Conservation (phyloP, 768 basidiomycete species). For the Hericium rajendrae region DNA sequence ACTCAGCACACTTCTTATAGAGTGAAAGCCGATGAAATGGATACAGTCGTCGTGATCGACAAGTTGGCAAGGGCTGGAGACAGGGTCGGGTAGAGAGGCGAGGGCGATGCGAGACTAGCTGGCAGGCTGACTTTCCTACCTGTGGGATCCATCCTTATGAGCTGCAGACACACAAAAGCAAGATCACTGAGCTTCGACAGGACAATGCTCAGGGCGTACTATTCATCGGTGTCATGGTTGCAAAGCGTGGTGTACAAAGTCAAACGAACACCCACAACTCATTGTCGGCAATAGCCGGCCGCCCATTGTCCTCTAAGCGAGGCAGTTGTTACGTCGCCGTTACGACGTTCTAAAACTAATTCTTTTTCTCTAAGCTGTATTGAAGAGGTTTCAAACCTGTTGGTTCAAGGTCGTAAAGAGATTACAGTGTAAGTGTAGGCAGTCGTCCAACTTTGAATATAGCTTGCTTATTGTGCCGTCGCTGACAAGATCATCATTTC, state of each 20-base stretch:
- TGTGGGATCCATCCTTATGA: not conserved
- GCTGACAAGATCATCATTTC: too few species aligned
- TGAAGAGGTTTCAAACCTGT: too few species aligned
- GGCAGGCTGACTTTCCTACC: not conserved
- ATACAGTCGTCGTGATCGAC: not conserved
- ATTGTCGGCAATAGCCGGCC: conserved; percentile 31
- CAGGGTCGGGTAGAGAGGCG: not conserved
- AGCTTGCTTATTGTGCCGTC: too few species aligned
- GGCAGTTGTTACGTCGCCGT: too few species aligned
- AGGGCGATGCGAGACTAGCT: not conserved
- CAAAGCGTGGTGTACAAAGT: conserved; percentile 10
- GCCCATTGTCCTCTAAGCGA: conserved; percentile 20
- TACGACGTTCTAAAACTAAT: too few species aligned
- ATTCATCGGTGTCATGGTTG: too few species aligned
- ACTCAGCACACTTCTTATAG: not conserved
- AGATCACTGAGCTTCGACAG: not conserved
- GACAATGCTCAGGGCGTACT: not conserved
- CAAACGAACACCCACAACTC: not conserved
- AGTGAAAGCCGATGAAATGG: not conserved
- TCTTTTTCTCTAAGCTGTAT: too few species aligned
- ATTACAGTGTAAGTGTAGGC: too few species aligned
- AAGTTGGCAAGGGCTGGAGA: not conserved
- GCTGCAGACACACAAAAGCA: not conserved
- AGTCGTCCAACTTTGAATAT: too few species aligned
- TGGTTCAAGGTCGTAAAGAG: too few species aligned